Evolutionary conservation across 2,329 filamentous ascomycete species (phyloP).

Genomic region (Penicillium sp.): DNA sequence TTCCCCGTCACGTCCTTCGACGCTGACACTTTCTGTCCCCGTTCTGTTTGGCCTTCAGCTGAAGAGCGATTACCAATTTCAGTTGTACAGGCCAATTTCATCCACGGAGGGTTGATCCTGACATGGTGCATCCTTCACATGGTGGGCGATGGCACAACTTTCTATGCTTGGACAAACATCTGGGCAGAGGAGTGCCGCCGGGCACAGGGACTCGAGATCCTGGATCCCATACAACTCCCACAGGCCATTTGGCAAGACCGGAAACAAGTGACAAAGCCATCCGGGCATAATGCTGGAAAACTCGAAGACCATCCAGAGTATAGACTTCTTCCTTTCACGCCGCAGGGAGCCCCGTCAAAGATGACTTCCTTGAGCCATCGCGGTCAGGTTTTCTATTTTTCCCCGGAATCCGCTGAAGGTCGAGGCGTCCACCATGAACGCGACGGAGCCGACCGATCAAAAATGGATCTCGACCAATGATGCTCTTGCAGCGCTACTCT

Average conservation of each 20-base stretch:
- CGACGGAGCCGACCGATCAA: conserved; percentile 19
- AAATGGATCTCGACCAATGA: conserved; percentile 30
- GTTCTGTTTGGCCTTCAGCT: conserved; percentile 25
- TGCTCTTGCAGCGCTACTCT: conserved; percentile 33
- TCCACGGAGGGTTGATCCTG: conserved; percentile 45
- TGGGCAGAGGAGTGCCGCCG: conserved; percentile 33
- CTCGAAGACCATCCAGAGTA: conserved; percentile 28
- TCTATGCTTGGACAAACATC: conserved; percentile 26
- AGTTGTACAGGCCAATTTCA: conserved; percentile 43
- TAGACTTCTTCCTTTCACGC: conserved; percentile 25
- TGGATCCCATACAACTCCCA: conserved; percentile 19
- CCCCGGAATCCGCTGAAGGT: conserved; percentile 26
- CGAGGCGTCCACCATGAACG: conserved; percentile 25
- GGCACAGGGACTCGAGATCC: conserved; percentile 21
- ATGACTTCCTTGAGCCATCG: conserved; percentile 26
- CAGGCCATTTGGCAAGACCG: conserved; percentile 26
- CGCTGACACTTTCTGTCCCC: conserved; percentile 34
- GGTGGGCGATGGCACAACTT: conserved; percentile 29
- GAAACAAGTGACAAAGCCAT: conserved; percentile 24
- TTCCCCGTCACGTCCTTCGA: conserved; percentile 45
- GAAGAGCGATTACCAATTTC: conserved; percentile 34
- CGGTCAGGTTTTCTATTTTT: conserved; percentile 30
- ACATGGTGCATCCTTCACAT: conserved; percentile 31
- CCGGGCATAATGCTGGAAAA: conserved; percentile 22
- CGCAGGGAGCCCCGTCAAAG: conserved; percentile 25